Evolutionary conservation across 2,329 filamentous ascomycete species (phyloP).

Genomic region (Triangularia verruculosa): DNA sequence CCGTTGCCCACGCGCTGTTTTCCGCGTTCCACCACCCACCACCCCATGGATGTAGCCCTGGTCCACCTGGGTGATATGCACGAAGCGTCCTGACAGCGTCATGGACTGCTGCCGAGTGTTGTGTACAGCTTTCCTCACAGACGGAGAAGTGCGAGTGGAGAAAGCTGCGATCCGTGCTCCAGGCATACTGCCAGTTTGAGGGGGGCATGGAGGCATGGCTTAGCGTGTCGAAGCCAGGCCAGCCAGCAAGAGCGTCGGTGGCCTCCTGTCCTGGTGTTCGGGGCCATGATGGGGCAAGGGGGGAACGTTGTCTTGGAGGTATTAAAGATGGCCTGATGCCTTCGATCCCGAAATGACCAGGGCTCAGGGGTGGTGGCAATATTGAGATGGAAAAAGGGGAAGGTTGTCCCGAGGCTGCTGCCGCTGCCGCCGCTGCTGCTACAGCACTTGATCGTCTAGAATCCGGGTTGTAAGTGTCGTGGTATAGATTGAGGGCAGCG

Average conservation of each 20-base stretch:
- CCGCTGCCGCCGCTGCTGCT: not conserved
- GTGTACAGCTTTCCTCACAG: constrained; percentile 28
- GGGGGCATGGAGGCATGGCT: constrained; percentile 18
- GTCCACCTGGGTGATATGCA: constrained; percentile 23
- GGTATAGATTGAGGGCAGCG: not conserved
- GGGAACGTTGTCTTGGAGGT: constrained; percentile 15
- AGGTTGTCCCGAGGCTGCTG: constrained; percentile 21
- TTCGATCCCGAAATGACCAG: not conserved
- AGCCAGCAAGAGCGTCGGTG: constrained; percentile 21
- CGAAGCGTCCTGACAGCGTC: constrained; percentile 31
- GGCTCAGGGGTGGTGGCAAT: constrained; percentile 13
- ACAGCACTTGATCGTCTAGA: constrained; percentile 24
- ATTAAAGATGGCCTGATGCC: constrained; percentile 13
- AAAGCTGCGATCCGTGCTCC: constrained; percentile 21
- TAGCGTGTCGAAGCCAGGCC: constrained; percentile 28
- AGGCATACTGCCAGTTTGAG: constrained; percentile 18
- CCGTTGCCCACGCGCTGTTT: constrained; percentile 20
- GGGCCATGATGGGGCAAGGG: constrained; percentile 16
- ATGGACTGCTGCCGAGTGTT: constrained; percentile 31
- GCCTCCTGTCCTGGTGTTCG: constrained; percentile 3
- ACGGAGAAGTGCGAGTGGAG: constrained; percentile 14
- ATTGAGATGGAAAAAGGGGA: constrained; percentile 29
- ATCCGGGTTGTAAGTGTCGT: constrained; percentile 1
- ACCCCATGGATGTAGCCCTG: constrained; percentile 11
- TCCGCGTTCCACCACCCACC: constrained; percentile 12